Evolutionary conservation across 1,284 basidiomycete species (phyloP).

Genomic region (Puccinia coronata): DNA sequence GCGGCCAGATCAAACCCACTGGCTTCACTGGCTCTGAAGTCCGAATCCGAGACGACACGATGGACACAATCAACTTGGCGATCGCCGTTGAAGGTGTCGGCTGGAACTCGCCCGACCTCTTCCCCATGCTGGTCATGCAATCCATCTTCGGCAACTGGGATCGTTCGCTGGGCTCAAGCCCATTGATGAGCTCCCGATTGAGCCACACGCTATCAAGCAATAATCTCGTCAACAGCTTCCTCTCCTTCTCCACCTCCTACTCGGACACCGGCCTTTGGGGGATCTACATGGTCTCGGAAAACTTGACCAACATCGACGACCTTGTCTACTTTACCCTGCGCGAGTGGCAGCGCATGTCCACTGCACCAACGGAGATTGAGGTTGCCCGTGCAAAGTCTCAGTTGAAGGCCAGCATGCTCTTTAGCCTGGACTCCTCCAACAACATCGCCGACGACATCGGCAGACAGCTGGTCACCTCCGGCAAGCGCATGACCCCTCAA

Average conservation of each 20-base stretch:
- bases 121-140: constrained; percentile 98
- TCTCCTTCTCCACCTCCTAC: constrained; percentile 99
- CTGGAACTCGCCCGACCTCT: constrained; percentile 98
- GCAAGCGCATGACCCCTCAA: constrained; percentile 81
- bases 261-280: constrained; percentile 99
- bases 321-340: constrained; percentile 88
- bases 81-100: constrained; percentile 97
- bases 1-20: constrained; percentile 64
- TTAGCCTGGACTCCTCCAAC: constrained; percentile 90
- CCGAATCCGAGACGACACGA: constrained; percentile 87
- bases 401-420: constrained; percentile 88
- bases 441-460: constrained; percentile 98
- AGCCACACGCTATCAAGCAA: constrained; percentile 87
- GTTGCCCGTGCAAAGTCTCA: constrained; percentile 97
- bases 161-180: constrained; percentile 85
- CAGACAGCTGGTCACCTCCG: constrained; percentile 85
- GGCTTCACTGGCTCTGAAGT: constrained; percentile 93
- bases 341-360: constrained; percentile 97
- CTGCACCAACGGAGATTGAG: constrained; percentile 78
- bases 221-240: constrained; percentile 98
- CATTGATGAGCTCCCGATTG: constrained; percentile 85
- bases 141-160: constrained; percentile 99
- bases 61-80: constrained; percentile 86
- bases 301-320: constrained; percentile 89
- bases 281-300: constrained; percentile 89